phyloP scores from a whole-genome alignment of 306 rosid species.

The Citrullus amarus region DNA sequence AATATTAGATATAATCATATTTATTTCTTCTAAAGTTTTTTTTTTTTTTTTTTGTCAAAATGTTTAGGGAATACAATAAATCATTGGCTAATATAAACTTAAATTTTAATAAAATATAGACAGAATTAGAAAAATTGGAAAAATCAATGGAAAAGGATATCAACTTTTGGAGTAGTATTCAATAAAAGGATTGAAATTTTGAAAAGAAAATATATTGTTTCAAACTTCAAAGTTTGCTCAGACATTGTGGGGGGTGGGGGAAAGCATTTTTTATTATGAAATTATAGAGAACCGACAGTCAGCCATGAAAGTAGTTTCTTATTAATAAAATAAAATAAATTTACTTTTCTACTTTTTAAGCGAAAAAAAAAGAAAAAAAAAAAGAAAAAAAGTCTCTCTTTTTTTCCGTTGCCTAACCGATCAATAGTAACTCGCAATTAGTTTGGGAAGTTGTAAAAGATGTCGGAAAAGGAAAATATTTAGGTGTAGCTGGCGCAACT shows the following conservation, averaged over 20 bases:
- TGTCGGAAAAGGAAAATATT: neutral
- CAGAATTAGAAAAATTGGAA: neutral
- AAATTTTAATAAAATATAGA: neutral
- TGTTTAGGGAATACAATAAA: neutral
- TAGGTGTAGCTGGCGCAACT: too few relatives aligned
- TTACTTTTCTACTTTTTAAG: neutral
- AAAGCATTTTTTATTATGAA: neutral
- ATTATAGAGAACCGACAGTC: neutral
- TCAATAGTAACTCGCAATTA: neutral
- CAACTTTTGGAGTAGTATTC: neutral
- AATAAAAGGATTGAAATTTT: too few relatives aligned
- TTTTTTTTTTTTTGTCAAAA: neutral
- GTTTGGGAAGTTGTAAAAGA: neutral
- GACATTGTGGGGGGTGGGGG: too few relatives aligned
- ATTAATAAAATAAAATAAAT: neutral
- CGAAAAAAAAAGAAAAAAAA: neutral
- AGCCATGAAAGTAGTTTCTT: neutral
- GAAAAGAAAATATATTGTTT: too few relatives aligned
- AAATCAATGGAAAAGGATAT: neutral
- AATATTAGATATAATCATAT: neutral
- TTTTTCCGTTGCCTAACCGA: neutral
- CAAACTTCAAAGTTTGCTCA: neutral
- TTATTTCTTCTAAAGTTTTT: neutral
- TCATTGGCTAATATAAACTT: neutral
- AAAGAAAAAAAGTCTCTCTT: neutral